phyloP scores from a whole-genome alignment of 176 grass and related monocot genomes.

The Panicum miliaceum region DNA sequence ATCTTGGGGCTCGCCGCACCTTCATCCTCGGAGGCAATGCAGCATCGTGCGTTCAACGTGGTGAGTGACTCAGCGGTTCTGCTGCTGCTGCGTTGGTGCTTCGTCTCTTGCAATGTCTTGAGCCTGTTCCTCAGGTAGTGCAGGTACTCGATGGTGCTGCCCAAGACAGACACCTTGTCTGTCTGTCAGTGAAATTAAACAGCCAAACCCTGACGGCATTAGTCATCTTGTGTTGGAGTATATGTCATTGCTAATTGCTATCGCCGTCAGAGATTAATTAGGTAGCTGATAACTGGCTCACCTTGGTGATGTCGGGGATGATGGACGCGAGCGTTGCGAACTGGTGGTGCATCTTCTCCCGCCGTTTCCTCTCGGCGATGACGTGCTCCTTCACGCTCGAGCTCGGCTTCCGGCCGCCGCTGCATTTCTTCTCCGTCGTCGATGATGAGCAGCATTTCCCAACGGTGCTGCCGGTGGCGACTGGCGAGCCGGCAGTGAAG shows the following conservation, averaged over 20 bases:
- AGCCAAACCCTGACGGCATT: neutral
- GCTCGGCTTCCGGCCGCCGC: neutral
- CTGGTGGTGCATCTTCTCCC: slow-evolving; percentile 40
- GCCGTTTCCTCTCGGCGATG: slow-evolving; percentile 37
- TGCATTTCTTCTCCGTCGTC: neutral
- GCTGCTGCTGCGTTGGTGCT: neutral
- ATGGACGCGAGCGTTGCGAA: slow-evolving; percentile 43
- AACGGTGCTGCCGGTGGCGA: neutral
- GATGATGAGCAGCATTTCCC: neutral
- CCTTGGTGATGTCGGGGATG: slow-evolving; percentile 43
- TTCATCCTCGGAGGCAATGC: neutral
- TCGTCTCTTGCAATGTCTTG: slow-evolving; percentile 21
- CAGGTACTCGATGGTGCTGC: slow-evolving; percentile 41
- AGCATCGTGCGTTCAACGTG: neutral
- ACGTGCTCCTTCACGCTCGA: slow-evolving; percentile 13
- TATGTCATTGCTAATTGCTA: neutral
- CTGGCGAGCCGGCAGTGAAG: neutral
- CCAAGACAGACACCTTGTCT: slow-evolving; percentile 48
- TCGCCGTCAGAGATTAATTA: neutral
- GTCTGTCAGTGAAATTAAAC: slow-evolving; percentile 16
- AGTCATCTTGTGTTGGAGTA: neutral
- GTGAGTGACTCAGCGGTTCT: neutral
- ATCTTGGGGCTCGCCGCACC: neutral
- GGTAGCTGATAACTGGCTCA: neutral
- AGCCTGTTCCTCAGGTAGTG: slow-evolving; percentile 27